phyloP scores from a whole-genome alignment of 768 basidiomycete species.

The Inosperma sp. region DNA sequence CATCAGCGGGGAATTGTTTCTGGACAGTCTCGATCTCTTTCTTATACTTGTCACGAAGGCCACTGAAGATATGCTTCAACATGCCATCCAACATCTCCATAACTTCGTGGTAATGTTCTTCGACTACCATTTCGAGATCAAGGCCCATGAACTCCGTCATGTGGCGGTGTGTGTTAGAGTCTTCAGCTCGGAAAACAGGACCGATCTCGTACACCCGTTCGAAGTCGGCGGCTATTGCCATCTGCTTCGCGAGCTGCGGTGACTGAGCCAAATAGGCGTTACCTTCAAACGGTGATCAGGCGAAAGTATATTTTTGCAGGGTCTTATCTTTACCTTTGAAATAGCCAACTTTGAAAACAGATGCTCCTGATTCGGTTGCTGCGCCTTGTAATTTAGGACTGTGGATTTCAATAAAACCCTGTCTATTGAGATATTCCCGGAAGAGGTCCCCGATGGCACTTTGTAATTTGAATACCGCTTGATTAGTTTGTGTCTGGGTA shows the following conservation, averaged over 20 bases:
- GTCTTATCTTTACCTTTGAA: constrained; percentile 74
- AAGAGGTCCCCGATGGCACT: constrained; percentile 85
- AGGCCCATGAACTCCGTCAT: constrained; percentile 98
- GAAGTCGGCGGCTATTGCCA: constrained; percentile 98
- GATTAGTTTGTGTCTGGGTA: constrained; percentile 84
- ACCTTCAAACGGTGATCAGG: constrained; percentile 41
- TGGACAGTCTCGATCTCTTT: constrained; percentile 80
- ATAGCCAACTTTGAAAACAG: constrained; percentile 96
- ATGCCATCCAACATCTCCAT: constrained; percentile 87
- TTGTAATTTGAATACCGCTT: constrained; percentile 91
- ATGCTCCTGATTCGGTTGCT: constrained; percentile 94
- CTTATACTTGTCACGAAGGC: constrained; percentile 67
- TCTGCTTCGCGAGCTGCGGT: constrained; percentile 97
- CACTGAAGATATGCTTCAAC: constrained; percentile 82
- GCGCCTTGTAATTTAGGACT: constrained; percentile 96
- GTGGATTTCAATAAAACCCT: constrained; percentile 92
- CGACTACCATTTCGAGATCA: constrained; percentile 98
- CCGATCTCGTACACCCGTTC: constrained; percentile 98
- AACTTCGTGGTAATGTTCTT: constrained; percentile 98
- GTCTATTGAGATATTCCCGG: constrained; percentile 68
- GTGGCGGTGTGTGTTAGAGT: constrained; percentile 96
- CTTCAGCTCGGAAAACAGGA: constrained; percentile 94
- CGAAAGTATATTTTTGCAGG: background rate
- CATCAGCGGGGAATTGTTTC: constrained; percentile 90
- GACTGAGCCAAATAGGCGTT: constrained; percentile 93